A percentile compares a stretch with the other conserved stretches of the same genome.
Evolutionary conservation across 2,329 filamentous ascomycete genomes (phyloP).

Genomic region (Leptographium lundbergii): DNA sequence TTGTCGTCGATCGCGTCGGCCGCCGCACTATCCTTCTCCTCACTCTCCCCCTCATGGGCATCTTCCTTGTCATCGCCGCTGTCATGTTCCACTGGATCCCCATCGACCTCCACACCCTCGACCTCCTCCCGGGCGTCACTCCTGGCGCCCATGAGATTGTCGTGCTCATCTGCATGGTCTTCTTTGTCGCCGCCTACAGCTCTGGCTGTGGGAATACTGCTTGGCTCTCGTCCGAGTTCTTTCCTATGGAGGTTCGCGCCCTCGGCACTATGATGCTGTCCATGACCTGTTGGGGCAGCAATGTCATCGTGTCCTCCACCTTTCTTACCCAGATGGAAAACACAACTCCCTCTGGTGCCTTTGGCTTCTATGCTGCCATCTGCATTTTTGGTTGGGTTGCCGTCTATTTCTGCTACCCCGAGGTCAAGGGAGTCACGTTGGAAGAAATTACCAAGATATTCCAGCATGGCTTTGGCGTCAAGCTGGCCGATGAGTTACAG

Average conservation of each 20-base stretch:
- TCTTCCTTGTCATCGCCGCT: neutral
- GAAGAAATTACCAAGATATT: neutral
- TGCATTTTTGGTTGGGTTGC: neutral
- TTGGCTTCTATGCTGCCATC: constrained; percentile 2
- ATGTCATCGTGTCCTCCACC: constrained; percentile 1
- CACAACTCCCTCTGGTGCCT: neutral
- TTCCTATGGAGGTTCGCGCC: constrained; percentile 1
- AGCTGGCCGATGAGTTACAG: neutral
- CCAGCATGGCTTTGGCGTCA: constrained; percentile 1
- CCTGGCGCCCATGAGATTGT: neutral
- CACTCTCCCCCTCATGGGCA: neutral
- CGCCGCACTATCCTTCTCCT: constrained; percentile 61
- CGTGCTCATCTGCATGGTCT: neutral
- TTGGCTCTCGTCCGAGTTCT: constrained; percentile 1
- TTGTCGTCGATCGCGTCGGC: constrained; percentile 66
- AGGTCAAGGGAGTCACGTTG: neutral
- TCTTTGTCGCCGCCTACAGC: constrained; percentile 1
- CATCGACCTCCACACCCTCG: neutral
- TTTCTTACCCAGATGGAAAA: constrained; percentile 1
- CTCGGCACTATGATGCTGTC: neutral
- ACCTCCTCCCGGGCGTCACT: neutral
- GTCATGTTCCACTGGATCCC: constrained; percentile 2
- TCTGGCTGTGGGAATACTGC: constrained; percentile 1
- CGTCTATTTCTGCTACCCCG: constrained; percentile 1
- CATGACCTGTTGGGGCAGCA: neutral